Evolutionary conservation across 2,329 filamentous ascomycete genomes (phyloP).

Genomic region (Penicillium hordei): DNA sequence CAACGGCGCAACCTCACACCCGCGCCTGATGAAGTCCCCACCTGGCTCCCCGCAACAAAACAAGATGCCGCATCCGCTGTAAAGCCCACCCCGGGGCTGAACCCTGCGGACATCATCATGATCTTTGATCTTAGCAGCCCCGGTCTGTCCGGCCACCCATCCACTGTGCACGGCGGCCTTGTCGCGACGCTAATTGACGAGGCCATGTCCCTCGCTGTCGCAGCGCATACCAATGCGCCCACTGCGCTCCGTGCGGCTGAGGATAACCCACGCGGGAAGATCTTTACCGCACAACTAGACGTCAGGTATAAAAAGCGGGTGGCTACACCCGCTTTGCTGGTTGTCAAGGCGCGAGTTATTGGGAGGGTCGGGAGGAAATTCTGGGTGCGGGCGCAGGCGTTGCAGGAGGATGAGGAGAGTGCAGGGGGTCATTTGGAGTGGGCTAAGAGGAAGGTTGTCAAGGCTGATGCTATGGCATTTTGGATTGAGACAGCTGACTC

Average conservation of each 20-base stretch:
- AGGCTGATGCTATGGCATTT: conserved; percentile 44
- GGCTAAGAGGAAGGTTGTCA: conserved; percentile 35
- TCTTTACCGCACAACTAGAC: conserved; percentile 45
- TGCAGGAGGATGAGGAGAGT: conserved; percentile 39
- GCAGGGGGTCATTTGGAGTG: conserved; percentile 32
- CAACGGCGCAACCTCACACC: conserved; percentile 32
- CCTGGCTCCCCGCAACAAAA: conserved; percentile 30
- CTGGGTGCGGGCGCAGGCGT: conserved; percentile 42
- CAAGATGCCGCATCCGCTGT: conserved; percentile 23
- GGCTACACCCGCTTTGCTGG: conserved; percentile 36
- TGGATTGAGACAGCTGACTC: conserved; percentile 38
- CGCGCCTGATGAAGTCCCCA: conserved; percentile 20
- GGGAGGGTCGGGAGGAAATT: conserved; percentile 41
- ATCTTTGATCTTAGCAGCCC: conserved; percentile 37
- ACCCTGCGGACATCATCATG: conserved; percentile 40
- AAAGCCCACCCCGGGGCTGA: conserved; percentile 23
- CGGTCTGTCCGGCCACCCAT: conserved; percentile 43
- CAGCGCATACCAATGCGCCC: conserved; percentile 28
- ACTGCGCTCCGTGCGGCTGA: neutral
- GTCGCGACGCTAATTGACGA: conserved; percentile 46
- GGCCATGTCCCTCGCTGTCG: conserved; percentile 44
- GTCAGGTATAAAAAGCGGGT: conserved; percentile 43
- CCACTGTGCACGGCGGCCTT: conserved; percentile 43
- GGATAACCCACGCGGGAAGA: conserved; percentile 29
- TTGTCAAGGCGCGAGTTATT: conserved; percentile 39